Evolutionary conservation across 1,284 basidiomycete species (phyloP).

Genomic region (Pseudozyma tsukubaensis): DNA sequence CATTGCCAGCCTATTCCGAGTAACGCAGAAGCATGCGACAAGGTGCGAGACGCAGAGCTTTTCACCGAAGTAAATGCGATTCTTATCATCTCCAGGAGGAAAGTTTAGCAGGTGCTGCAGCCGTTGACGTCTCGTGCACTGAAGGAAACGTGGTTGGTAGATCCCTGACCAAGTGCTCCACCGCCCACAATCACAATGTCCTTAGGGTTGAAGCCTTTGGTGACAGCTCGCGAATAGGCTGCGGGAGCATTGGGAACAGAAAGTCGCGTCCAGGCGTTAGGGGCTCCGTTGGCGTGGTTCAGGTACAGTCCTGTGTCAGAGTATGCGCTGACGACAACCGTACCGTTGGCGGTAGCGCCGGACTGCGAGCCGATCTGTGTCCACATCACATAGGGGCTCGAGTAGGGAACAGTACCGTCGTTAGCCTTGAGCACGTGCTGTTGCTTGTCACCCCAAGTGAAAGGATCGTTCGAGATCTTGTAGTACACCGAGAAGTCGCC

Average conservation of each 20-base stretch:
- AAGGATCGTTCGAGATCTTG: constrained; percentile 38
- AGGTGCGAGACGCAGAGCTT: too few relatives aligned
- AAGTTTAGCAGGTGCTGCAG: constrained; percentile 19
- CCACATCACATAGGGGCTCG: constrained; percentile 67
- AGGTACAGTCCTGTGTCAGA: constrained; percentile 27
- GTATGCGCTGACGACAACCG: constrained; percentile 67
- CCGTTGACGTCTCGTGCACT: constrained; percentile 36
- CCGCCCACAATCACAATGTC: constrained; percentile 34
- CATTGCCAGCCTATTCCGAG: too few relatives aligned
- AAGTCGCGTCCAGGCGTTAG: constrained; percentile 29
- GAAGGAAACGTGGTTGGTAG: constrained; percentile 34
- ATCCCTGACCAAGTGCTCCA: constrained; percentile 17
- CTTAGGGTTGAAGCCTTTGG: constrained; percentile 37
- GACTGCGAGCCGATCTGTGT: constrained; percentile 59
- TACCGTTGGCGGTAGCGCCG: constrained; percentile 55
- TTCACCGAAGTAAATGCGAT: too few relatives aligned
- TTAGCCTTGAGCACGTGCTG: constrained; percentile 40
- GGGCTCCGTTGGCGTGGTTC: constrained; percentile 26
- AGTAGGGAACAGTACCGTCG: constrained; percentile 61
- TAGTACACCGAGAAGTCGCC: constrained; percentile 34
- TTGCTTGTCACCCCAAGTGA: constrained; percentile 33
- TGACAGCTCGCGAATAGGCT: constrained; percentile 35
- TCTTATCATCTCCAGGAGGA: too few relatives aligned
- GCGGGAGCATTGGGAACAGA: constrained; percentile 18
- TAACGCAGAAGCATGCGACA: too few relatives aligned